phyloP scores from a whole-genome alignment of 148 eudicot genomes.

The Spergularia marina region DNA sequence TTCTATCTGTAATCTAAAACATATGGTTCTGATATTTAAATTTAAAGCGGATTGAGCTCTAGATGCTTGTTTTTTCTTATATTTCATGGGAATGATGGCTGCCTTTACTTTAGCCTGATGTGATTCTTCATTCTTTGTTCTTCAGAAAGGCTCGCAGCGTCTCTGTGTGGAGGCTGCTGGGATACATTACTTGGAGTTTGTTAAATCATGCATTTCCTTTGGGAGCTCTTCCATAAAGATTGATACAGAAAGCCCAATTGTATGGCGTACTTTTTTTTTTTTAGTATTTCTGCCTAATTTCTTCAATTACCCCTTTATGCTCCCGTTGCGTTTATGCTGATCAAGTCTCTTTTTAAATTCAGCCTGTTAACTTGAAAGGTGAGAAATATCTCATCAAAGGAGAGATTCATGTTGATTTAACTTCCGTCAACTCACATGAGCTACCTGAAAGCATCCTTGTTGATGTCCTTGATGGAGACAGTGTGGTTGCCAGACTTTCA shows the following conservation, averaged over 20 bases:
- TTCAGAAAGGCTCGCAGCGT: conserved; percentile 83
- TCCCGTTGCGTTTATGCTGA: conserved; percentile 22
- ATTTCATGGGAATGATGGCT: not conserved
- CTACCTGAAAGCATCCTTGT: conserved; percentile 56
- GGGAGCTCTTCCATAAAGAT: conserved; percentile 65
- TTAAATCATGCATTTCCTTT: conserved; percentile 80
- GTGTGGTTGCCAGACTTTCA: conserved; percentile 45
- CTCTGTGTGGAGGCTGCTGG: conserved; percentile 86
- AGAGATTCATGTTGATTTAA: conserved; percentile 53
- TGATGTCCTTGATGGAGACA: conserved; percentile 53
- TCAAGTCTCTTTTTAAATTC: conserved; percentile 27
- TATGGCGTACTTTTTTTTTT: conserved; percentile 27
- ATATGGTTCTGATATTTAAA: not conserved
- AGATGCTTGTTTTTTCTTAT: not conserved
- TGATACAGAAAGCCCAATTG: conserved; percentile 65
- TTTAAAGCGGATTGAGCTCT: not conserved
- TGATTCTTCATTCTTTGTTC: not conserved
- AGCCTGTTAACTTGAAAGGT: conserved; percentile 82
- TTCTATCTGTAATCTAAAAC: not conserved
- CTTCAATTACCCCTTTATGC: conserved; percentile 19
- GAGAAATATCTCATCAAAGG: conserved; percentile 81
- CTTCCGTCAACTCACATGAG: conserved; percentile 37
- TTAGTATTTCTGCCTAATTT: not conserved
- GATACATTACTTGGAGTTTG: conserved; percentile 77
- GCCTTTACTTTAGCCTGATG: not conserved